phyloP scores from a whole-genome alignment of 2,329 filamentous ascomycete species.

The Acrodontium crateriforme region DNA sequence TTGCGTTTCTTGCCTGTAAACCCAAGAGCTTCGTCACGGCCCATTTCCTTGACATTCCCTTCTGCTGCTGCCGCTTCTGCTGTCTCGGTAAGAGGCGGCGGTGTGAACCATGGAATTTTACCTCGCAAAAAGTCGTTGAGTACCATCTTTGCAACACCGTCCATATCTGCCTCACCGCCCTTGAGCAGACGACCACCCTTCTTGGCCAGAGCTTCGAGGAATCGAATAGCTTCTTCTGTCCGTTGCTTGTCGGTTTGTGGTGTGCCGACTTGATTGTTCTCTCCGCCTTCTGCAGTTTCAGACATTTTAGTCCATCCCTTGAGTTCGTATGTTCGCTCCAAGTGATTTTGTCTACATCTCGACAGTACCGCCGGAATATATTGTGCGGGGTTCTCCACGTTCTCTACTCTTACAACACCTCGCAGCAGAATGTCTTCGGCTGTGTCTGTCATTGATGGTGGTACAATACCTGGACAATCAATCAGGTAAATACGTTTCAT shows the following conservation, averaged over 20 bases:
- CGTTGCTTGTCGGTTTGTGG: constrained; percentile 13
- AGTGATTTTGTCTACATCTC: constrained; percentile 71
- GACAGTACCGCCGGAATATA: constrained; percentile 76
- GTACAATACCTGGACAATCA: constrained; percentile 92
- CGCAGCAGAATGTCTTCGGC: constrained; percentile 79
- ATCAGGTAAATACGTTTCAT: constrained; percentile 94
- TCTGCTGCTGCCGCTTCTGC: constrained; percentile 36
- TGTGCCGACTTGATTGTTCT: constrained; percentile 4
- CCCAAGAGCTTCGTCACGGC: constrained; percentile 63
- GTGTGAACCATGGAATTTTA: constrained; percentile 92
- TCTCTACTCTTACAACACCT: constrained; percentile 87
- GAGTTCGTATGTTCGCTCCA: constrained; percentile 86
- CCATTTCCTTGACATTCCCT: constrained; percentile 36
- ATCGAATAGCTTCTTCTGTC: constrained; percentile 54
- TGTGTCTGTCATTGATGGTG: constrained; percentile 69
- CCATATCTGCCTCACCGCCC: constrained; percentile 87
- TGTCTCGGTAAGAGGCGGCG: constrained; percentile 45
- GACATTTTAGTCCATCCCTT: constrained; percentile 45
- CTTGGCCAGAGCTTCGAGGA: constrained; percentile 73
- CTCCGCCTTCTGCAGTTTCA: constrained; percentile 1
- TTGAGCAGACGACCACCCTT: constrained; percentile 78
- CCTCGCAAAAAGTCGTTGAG: constrained; percentile 91
- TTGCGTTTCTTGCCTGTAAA: constrained; percentile 75
- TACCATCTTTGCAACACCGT: constrained; percentile 92
- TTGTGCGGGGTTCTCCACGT: constrained; percentile 90